These are phyloP conservation scores for Emiliania huxleyi DNA, from an alignment of 78 protist genomes.

Conservation along the genomic window DNA sequence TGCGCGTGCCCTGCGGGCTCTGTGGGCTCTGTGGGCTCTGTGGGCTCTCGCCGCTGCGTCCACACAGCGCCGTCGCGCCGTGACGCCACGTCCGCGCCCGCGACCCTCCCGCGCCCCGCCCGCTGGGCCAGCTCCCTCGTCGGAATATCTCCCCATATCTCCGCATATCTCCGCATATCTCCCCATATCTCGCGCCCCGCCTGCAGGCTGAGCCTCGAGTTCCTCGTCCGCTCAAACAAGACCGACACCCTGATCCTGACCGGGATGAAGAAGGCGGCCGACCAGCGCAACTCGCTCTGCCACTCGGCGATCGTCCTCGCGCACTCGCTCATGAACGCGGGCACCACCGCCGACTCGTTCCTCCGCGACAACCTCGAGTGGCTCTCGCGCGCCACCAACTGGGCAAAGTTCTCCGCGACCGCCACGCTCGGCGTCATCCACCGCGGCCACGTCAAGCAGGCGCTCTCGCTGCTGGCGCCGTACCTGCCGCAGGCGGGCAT, in stretches of 20 bases:
- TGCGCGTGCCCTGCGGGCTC: neutral
- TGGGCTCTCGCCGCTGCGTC: neutral
- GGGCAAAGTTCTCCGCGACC: conserved; percentile 67
- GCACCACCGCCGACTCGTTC: conserved; percentile 95
- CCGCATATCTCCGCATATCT: too few relatives aligned
- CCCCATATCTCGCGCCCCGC: too few relatives aligned
- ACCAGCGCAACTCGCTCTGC: conserved; percentile 47
- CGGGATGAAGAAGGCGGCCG: conserved; percentile 70
- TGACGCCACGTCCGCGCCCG: too few relatives aligned
- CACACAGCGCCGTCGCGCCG: too few relatives aligned
- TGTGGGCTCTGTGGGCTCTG: too few relatives aligned
- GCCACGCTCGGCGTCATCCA: conserved; percentile 62
- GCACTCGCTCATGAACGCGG: conserved; percentile 92
- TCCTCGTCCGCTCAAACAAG: conserved; percentile 78
- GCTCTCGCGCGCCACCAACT: conserved; percentile 90
- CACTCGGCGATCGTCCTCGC: conserved; percentile 84
- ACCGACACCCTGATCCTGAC: conserved; percentile 80
- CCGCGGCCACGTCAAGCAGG: conserved; percentile 69
- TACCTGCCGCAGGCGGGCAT: conserved; percentile 78
- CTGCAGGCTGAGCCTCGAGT: conserved; percentile 82
- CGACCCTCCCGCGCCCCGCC: too few relatives aligned
- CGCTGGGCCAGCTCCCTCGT: too few relatives aligned
- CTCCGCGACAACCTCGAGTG: conserved; percentile 93
- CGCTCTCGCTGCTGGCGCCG: conserved; percentile 59
- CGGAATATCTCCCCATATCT: too few relatives aligned